Evolutionary conservation across 2,329 filamentous ascomycete species (phyloP).

Genomic region (Colletotrichum trifolii): DNA sequence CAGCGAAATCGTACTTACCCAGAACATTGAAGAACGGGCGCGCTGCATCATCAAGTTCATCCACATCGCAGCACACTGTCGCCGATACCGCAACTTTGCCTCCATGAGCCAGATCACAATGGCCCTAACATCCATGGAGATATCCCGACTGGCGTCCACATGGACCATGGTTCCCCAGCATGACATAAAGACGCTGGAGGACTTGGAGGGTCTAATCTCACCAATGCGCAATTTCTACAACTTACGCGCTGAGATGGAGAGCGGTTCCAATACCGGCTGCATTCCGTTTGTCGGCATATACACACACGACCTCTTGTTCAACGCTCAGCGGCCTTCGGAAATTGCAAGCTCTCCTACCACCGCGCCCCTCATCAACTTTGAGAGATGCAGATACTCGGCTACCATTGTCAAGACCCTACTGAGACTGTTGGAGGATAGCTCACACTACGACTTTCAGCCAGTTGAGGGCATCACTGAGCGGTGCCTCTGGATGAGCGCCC

Average conservation of each 20-base stretch:
- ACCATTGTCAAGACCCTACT: slow-evolving; percentile 83
- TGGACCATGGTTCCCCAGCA: slow-evolving; percentile 76
- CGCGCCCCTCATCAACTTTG: slow-evolving; percentile 83
- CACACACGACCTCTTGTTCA: slow-evolving; percentile 85
- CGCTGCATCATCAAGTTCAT: slow-evolving; percentile 84
- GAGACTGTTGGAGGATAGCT: slow-evolving; percentile 81
- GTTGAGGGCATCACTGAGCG: slow-evolving; percentile 82
- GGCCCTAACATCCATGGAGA: slow-evolving; percentile 78
- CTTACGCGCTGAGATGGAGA: slow-evolving; percentile 84
- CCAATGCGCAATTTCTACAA: slow-evolving; percentile 83
- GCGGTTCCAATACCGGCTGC: slow-evolving; percentile 73
- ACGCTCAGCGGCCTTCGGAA: slow-evolving; percentile 80
- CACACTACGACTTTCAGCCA: slow-evolving; percentile 77
- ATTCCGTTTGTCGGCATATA: slow-evolving; percentile 88
- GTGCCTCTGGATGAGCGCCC: slow-evolving; percentile 86
- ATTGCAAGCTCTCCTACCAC: slow-evolving; percentile 74
- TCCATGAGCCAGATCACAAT: slow-evolving; percentile 85
- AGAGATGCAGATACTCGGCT: slow-evolving; percentile 80
- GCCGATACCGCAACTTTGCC: slow-evolving; percentile 82
- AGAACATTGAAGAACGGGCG: slow-evolving; percentile 77
- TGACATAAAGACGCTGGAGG: slow-evolving; percentile 73
- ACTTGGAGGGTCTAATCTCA: slow-evolving; percentile 79
- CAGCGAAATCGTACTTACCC: slow-evolving; percentile 81
- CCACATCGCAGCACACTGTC: slow-evolving; percentile 81
- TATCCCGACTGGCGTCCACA: slow-evolving; percentile 74